Evolutionary conservation across 2,329 filamentous ascomycete genomes (phyloP), one percentile per base, ranked within the genome.

Genomic region (Venturia oleaginea): DNA sequence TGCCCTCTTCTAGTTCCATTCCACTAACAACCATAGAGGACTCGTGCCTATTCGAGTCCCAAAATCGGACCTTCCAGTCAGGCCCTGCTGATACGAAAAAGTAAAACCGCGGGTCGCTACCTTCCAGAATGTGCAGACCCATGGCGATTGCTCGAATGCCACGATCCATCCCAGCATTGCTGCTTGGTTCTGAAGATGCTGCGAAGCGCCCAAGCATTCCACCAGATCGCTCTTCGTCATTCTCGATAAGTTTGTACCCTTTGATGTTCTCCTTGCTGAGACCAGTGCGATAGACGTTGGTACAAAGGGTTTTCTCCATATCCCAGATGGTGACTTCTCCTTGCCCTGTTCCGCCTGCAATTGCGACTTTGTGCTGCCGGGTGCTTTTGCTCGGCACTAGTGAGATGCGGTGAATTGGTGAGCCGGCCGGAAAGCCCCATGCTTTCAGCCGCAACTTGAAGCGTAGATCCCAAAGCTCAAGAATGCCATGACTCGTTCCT

Each of bases 261-360:
- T 85, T 87, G 0, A 82, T 77, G 40, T 73, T 72, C n/a, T 38
- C 0, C 77, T 70, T 75, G 27, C 38, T 59, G n/a, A 64, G 78
- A 65, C 88, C 83, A 1, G 86, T 73, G 73, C 91, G 87, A 73
- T 96, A 96, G 0, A 97, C 87, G 73, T 97, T 92, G 66, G 91
- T 85, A 71, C 94, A 99, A 57, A 89, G 83, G 8, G 87, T 86
- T 76, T 93, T 95, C 73, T 97, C 93, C 19, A 97, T 81, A 71
- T 97, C 94, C 94, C 94, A 99, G 0, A 96, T 89, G 0, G 91
- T 95, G 38, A 99, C 85, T 72, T 99, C 94, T 19, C 91, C 91
- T 67, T 90, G 86, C 4, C 86, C 89, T 8, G 90, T 95, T 10
- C 93, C 92, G 19, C 93, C 92, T 2, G 92, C 88, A 10, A 97